Evolutionary conservation across 257 asterid genomes (phyloP), one percentile per base, ranked within the genome.

Genomic region (Scutellaria baicalensis): DNA sequence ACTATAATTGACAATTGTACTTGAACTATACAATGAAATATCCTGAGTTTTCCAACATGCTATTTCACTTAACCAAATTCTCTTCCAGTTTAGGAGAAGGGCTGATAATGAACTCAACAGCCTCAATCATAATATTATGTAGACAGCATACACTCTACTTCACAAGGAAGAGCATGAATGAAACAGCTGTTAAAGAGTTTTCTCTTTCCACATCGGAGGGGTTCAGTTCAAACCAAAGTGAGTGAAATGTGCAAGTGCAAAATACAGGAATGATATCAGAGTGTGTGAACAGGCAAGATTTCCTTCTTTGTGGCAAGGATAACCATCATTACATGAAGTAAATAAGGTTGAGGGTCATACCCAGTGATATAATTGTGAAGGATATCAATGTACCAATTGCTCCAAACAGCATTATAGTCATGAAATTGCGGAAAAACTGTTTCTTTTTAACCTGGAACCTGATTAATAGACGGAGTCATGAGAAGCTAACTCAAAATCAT

Each of bases 371-470:
- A 81, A 86, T 80, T 75, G 72, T 71, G 78, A 93, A 86, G 71
- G 98, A 90, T 79, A 93, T 87, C 79, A 90, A 67, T 73, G 98
- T 93, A 65, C 98, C 98, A 73, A 93, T n/a, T 39, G 97, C 98
- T 69, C 97, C 98, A 72, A 88, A 93, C 83, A 90, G 77, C 83
- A 80, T 84, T 47, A 93, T 93, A 66, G 98, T 93, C 59, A 85
- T 84, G 86, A 93, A 90, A 83, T 93, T 93, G 84, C 95, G 97
- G 76, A 93, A 93, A 85, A 93, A 88, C 17, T 91, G 96, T 64
- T 93, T 93, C 93, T 93, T 93, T 77, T 93, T 90, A 16, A 93
- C 98, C 87, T 93, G 98, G 82, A 93, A 93, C 88, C 98, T 93
- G 95, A 77, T 54, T 12, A 80, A 77, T 33, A 69, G 68, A 76